Evolutionary conservation across 805 yeast genomes (phyloP).

Genomic region (Ogataea pini): DNA sequence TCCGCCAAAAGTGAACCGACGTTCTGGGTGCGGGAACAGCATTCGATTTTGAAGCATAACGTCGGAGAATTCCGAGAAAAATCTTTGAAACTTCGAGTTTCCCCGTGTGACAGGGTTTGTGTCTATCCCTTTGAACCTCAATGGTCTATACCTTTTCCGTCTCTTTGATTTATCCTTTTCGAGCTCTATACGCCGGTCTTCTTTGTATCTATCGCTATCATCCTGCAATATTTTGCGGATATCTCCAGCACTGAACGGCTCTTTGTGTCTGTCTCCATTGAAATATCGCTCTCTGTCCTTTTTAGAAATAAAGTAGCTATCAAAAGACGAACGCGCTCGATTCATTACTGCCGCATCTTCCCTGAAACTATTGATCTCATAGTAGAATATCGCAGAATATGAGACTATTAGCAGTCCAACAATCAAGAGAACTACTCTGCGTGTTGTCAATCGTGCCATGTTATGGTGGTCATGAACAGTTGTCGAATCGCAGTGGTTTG

Average conservation of each 20-base stretch:
- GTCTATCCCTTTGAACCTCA: neutral
- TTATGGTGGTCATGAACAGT: too few species aligned
- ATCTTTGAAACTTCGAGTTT: neutral
- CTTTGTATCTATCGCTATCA: slow-evolving; percentile 15
- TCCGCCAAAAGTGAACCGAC: slow-evolving; percentile 17
- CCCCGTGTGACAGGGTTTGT: slow-evolving; percentile 8
- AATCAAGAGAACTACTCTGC: neutral
- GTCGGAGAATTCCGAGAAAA: slow-evolving; percentile 15
- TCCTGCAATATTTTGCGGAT: slow-evolving; percentile 18
- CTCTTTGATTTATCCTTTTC: neutral
- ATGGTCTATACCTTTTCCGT: neutral
- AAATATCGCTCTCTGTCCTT: slow-evolving; percentile 17
- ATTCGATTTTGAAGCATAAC: slow-evolving; percentile 15
- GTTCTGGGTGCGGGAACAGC: slow-evolving; percentile 25
- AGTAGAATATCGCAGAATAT: slow-evolving; percentile 5
- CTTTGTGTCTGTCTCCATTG: slow-evolving; percentile 10
- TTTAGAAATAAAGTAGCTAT: slow-evolving; percentile 7
- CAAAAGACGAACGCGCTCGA: slow-evolving; percentile 9
- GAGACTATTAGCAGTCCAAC: slow-evolving; percentile 4
- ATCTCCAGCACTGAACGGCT: slow-evolving; percentile 14
- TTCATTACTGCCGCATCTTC: slow-evolving; percentile 11
- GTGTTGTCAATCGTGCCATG: neutral
- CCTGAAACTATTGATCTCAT: slow-evolving; percentile 8
- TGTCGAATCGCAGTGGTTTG: too few species aligned
- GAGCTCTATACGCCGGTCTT: slow-evolving; percentile 13